Percentiles rank a stretch among this genome's conserved stretches.
These are phyloP conservation scores for Plectranthus barbatus DNA, from an alignment of 257 asterid species.

Conservation along the genomic window DNA sequence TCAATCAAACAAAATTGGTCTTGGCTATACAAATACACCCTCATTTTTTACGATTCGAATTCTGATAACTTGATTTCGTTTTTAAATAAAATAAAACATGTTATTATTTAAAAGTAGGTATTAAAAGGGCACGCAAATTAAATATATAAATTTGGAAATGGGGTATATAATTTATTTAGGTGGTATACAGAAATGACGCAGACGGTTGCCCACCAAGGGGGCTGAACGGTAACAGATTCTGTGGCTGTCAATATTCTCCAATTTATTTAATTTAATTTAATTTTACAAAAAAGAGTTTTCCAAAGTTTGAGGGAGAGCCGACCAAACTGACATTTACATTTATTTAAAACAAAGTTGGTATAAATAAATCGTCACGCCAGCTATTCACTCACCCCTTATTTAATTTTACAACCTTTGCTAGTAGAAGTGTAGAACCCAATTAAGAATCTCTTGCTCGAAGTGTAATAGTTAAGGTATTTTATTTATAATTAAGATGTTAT, in stretches of 20 bases:
- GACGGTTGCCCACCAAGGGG: constrained; percentile 7
- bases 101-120: too few relatives aligned
- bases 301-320: constrained; percentile 27
- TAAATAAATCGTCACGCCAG: background rate
- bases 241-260: constrained; percentile 13
- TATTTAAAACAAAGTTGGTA: background rate
- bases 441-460: too few relatives aligned
- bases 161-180: too few relatives aligned
- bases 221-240: background rate
- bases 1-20: too few relatives aligned
- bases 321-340: constrained; percentile 9
- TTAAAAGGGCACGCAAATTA: background rate
- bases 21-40: too few relatives aligned
- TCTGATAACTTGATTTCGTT: too few relatives aligned
- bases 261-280: background rate
- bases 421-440: too few relatives aligned
- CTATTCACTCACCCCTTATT: background rate
- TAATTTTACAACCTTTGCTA: too few relatives aligned
- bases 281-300: constrained; percentile 17
- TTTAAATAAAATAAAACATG: too few relatives aligned
- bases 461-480: too few relatives aligned
- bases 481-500: too few relatives aligned
- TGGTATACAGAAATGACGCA: constrained; percentile 12
- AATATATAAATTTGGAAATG: too few relatives aligned
- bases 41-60: background rate